phyloP scores from a whole-genome alignment of 305 asterid species.

The Fraxinus sp. region DNA sequence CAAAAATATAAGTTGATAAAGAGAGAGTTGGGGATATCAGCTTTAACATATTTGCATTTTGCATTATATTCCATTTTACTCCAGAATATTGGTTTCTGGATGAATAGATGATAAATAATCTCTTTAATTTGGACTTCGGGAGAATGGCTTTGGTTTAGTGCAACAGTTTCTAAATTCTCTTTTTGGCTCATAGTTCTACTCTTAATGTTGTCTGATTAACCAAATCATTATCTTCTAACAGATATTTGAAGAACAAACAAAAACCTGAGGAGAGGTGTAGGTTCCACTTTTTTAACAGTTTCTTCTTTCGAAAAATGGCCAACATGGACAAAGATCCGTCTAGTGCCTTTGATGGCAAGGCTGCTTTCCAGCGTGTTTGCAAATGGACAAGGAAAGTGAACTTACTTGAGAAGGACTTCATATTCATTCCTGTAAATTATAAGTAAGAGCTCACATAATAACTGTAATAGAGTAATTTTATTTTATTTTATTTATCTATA shows the following conservation, averaged over 20 bases:
- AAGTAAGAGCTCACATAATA: constrained; percentile 52
- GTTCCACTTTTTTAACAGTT: constrained; percentile 93
- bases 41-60: background rate
- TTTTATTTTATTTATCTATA: background rate
- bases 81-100: constrained; percentile 8
- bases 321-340: constrained; percentile 95
- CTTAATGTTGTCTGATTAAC: constrained; percentile 20
- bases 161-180: background rate
- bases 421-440: constrained; percentile 88
- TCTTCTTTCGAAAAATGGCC: constrained; percentile 94
- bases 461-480: background rate
- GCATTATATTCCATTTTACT: constrained; percentile 14
- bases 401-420: constrained; percentile 83
- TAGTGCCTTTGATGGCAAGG: constrained; percentile 78
- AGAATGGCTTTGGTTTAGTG: background rate
- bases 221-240: constrained; percentile 39
- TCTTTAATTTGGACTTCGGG: constrained; percentile 3
- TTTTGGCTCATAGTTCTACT: constrained; percentile 14
- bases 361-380: constrained; percentile 93
- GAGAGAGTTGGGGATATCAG: background rate
- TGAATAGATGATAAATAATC: constrained; percentile 2
- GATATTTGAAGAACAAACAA: constrained; percentile 69
- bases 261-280: constrained; percentile 49
- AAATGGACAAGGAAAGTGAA: constrained; percentile 97
- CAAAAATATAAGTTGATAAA: background rate